Evolutionary conservation across 169 alveolate species (phyloP).

Genomic region (Eimeria acervulina): DNA sequence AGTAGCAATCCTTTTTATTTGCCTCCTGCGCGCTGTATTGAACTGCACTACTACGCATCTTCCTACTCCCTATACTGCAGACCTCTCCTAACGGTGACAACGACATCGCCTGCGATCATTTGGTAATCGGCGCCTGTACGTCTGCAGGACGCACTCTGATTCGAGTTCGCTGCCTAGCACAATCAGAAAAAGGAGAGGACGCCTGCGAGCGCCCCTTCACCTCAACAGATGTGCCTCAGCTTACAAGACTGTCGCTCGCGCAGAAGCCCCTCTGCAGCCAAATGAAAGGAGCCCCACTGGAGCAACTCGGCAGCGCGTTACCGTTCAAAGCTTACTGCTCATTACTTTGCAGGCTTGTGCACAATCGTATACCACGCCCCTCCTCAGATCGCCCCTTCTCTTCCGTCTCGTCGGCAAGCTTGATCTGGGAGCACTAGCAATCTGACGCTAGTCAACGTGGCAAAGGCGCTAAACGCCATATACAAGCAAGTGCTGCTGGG

Average conservation of each 20-base stretch:
- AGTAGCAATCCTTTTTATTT: too few species aligned
- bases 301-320: slow-evolving; percentile 40
- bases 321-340: slow-evolving; percentile 31
- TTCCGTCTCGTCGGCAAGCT: slow-evolving; percentile 65
- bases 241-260: slow-evolving; percentile 34
- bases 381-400: slow-evolving; percentile 40
- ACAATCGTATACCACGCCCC: slow-evolving; percentile 45
- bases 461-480: slow-evolving; percentile 46
- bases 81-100: not conserved
- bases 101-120: not conserved
- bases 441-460: slow-evolving; percentile 40
- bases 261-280: slow-evolving; percentile 23
- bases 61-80: not conserved
- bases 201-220: not conserved
- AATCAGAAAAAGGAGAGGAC: slow-evolving; percentile 1
- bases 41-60: not conserved
- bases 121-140: slow-evolving; percentile 37
- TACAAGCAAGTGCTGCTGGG: slow-evolving; percentile 30
- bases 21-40: too few species aligned
- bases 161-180: slow-evolving; percentile 66
- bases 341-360: slow-evolving; percentile 48
- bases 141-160: slow-evolving; percentile 38
- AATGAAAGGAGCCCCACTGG: slow-evolving; percentile 20
- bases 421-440: slow-evolving; percentile 28
- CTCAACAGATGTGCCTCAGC: slow-evolving; percentile 36